A percentile compares a stretch with the other conserved stretches of the same genome.
Evolutionary conservation across 148 eudicot species (phyloP).

Genomic region (Silene uniflora): DNA sequence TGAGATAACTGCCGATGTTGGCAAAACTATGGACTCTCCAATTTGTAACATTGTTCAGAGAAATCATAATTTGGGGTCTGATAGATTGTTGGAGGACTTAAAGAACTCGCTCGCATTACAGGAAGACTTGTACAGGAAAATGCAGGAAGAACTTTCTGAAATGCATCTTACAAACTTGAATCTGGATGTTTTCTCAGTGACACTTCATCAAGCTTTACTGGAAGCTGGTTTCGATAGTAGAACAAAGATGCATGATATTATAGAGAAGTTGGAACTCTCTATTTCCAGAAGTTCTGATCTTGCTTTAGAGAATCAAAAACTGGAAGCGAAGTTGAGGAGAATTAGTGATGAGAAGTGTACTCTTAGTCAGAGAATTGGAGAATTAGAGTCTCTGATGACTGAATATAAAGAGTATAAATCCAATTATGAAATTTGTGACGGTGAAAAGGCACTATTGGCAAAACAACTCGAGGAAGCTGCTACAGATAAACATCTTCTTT

Average conservation of each 20-base stretch:
- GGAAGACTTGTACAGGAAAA: constrained; percentile 70
- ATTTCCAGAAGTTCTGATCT: constrained; percentile 45
- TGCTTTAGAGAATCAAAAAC: constrained; percentile 48
- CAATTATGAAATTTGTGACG: constrained; percentile 50
- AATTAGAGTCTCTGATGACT: constrained; percentile 43
- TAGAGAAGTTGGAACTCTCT: constrained; percentile 50
- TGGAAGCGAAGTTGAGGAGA: constrained; percentile 48
- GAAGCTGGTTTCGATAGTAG: constrained; percentile 42
- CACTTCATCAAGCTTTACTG: constrained; percentile 52
- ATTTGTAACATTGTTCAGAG: constrained; percentile 33
- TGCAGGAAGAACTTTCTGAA: constrained; percentile 68
- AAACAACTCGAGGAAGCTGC: constrained; percentile 38
- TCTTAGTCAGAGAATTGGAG: constrained; percentile 46
- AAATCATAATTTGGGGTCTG: constrained; percentile 41
- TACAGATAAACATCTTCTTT: constrained; percentile 38
- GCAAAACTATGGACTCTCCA: constrained; percentile 26
- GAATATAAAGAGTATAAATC: constrained; percentile 44
- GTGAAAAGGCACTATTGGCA: constrained; percentile 51
- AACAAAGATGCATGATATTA: constrained; percentile 41
- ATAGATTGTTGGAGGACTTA: constrained; percentile 62
- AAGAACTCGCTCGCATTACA: constrained; percentile 56
- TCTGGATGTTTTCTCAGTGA: constrained; percentile 66
- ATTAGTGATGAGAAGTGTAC: constrained; percentile 46
- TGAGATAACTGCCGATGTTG: constrained; percentile 22
- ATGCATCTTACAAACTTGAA: constrained; percentile 53